Percentiles rank a stretch among this genome's conserved stretches.
phyloP scores from a whole-genome alignment of 129 eudicot species.

The Helianthus annuus region DNA sequence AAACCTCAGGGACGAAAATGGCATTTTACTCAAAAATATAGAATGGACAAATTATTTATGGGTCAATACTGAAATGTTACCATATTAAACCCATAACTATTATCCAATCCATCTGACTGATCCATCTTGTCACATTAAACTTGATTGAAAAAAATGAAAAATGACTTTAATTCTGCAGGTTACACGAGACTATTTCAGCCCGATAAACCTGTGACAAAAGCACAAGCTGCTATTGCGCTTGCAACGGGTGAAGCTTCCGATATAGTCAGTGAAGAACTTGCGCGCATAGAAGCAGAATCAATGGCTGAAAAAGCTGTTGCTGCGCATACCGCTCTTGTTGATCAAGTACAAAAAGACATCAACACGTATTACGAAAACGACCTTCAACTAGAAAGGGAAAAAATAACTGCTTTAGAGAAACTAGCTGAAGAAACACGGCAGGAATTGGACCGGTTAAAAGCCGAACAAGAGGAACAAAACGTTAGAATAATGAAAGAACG shows the following conservation, averaged over 20 bases:
- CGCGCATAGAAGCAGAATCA: constrained; percentile 93
- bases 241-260: constrained; percentile 89
- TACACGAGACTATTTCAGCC: constrained; percentile 98
- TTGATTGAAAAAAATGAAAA: background rate
- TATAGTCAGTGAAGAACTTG: constrained; percentile 85
- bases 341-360: constrained; percentile 85
- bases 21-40: too few relatives aligned
- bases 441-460: constrained; percentile 67
- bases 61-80: background rate
- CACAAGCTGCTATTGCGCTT: constrained; percentile 95
- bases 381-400: constrained; percentile 73
- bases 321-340: constrained; percentile 83
- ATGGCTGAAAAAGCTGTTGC: constrained; percentile 95
- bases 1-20: too few relatives aligned
- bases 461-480: constrained; percentile 72
- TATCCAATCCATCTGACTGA: background rate
- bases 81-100: background rate
- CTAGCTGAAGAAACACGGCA: constrained; percentile 77
- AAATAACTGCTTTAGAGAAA: constrained; percentile 63
- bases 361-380: constrained; percentile 75
- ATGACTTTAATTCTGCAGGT: constrained; percentile 43
- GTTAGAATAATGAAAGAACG: constrained; percentile 73
- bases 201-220: constrained; percentile 91
- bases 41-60: background rate
- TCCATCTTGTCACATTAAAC: background rate